Base-by-base conservation (phyloP, 106 monocot genomes). In the Apostasia ramifera region DNA sequence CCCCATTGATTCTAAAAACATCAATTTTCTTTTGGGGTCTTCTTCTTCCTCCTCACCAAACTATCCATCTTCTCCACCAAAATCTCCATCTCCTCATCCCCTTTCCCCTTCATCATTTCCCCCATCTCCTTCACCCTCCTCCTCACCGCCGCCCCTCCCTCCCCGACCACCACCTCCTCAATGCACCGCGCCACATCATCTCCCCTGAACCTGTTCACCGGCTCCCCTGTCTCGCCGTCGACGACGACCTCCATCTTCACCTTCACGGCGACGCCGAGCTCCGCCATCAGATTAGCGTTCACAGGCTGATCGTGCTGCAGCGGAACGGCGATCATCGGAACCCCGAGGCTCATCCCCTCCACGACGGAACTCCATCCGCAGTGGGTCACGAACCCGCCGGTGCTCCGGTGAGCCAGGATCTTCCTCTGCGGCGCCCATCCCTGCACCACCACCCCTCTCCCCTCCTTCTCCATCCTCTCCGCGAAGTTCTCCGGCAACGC, bases 351-450 rank as follows among this genome's bases (percentile, higher is more conserved):
- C 82, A 86, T 76, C 44, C 51, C 78, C 56, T 86, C 85, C 78
- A 79, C 55, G 49, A 86, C 62, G 12, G 81, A 82, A 60, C 81
- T 79, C 85, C 78, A 81, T 57, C 85, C 85, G 54, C 85, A 85
- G 60, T 85, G 85, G 5, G 78, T 79, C 71, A 85, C 40, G 59
- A 86, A 82, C 12, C 70, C 79, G 0, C 83, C 87, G 37, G 71
- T 57, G 68, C 80, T 74, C 1, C 69, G 64, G 15, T 86, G 81
- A 6, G 48, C 42, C 51, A 86, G 70, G 15, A 90, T 83, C 53
- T 53, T 72, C 61, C 72, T 70, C 63, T 90, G 90, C n/a, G 86
- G 85, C 13, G 81, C 86, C 86, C 86, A 90, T 0, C 83, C 86
- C 44, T 81, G 66, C 46, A 83, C 57, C 9, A 90, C 69, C 74